Conservation (phyloP, 2,329 filamentous ascomycete genomes). For the Arthrinium puccinioides region DNA sequence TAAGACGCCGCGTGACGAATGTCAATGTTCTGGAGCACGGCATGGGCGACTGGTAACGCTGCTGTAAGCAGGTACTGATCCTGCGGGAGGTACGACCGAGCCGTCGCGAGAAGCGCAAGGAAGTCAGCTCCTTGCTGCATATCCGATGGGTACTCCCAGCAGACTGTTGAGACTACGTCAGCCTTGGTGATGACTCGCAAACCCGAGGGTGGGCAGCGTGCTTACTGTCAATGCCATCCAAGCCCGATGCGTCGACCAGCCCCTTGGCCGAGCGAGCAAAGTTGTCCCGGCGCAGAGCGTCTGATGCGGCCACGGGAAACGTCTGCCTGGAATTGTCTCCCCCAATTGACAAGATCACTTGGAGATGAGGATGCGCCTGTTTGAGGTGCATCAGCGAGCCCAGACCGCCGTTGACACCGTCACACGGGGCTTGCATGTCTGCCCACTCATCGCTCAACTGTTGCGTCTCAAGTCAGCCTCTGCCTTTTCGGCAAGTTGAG, state of each 20-base stretch:
- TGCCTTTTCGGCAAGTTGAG: neutral
- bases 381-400: slow-evolving; percentile 69
- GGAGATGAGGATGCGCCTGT: slow-evolving; percentile 60
- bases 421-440: slow-evolving; percentile 64
- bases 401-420: slow-evolving; percentile 64
- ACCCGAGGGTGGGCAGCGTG: slow-evolving; percentile 3
- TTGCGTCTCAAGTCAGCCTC: slow-evolving; percentile 2
- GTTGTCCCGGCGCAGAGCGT: slow-evolving; percentile 52
- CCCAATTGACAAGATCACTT: slow-evolving; percentile 71
- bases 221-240: slow-evolving; percentile 73
- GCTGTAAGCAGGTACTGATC: slow-evolving; percentile 65
- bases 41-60: slow-evolving; percentile 61
- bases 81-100: slow-evolving; percentile 61
- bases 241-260: slow-evolving; percentile 62
- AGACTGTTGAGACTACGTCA: too few species aligned
- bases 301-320: slow-evolving; percentile 61
- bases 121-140: slow-evolving; percentile 63
- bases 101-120: slow-evolving; percentile 56
- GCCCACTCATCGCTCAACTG: slow-evolving; percentile 77
- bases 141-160: slow-evolving; percentile 71
- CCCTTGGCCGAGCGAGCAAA: slow-evolving; percentile 62
- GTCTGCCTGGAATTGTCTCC: slow-evolving; percentile 52
- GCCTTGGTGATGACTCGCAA: too few species aligned
- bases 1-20: slow-evolving; percentile 54
- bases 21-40: slow-evolving; percentile 63